Conservation (phyloP, 208 protist genomes). For the Acanthamoeba culbertsoni region DNA sequence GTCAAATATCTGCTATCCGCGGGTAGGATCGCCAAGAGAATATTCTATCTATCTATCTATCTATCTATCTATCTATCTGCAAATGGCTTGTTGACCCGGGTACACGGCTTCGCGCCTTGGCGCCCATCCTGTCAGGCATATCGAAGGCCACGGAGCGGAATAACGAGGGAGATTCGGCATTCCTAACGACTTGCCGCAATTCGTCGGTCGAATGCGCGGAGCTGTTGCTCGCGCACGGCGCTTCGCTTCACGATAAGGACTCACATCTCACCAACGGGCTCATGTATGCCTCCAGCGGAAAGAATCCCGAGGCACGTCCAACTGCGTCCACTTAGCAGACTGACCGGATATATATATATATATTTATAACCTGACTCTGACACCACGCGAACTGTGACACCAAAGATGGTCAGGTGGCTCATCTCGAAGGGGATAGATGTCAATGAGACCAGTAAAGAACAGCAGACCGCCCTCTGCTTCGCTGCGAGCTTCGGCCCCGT, state of each 20-base stretch:
- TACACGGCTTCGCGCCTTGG: neutral
- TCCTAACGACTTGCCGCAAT: neutral
- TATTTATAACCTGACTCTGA: neutral
- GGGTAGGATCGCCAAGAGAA: neutral
- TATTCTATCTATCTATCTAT: neutral
- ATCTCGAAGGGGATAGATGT: neutral
- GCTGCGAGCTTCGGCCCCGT: neutral
- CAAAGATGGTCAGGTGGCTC: slow-evolving; percentile 9
- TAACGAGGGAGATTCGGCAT: neutral
- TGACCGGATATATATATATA: neutral
- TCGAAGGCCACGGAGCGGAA: neutral
- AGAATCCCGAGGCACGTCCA: neutral
- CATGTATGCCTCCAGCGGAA: slow-evolving; percentile 12
- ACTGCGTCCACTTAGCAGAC: neutral
- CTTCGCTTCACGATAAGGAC: neutral
- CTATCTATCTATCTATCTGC: too few species aligned
- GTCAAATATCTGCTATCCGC: neutral
- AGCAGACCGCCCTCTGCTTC: neutral
- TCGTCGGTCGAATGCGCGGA: slow-evolving; percentile 16
- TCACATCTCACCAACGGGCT: neutral
- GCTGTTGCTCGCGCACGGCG: neutral
- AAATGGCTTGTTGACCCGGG: neutral
- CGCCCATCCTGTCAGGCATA: neutral
- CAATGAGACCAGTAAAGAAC: neutral
- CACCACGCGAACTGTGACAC: neutral